A percentile compares a stretch with the other conserved stretches of the same genome.
These are phyloP conservation scores for Penicillium sp. DNA, from an alignment of 2,329 filamentous ascomycete species.

Conservation along the genomic window DNA sequence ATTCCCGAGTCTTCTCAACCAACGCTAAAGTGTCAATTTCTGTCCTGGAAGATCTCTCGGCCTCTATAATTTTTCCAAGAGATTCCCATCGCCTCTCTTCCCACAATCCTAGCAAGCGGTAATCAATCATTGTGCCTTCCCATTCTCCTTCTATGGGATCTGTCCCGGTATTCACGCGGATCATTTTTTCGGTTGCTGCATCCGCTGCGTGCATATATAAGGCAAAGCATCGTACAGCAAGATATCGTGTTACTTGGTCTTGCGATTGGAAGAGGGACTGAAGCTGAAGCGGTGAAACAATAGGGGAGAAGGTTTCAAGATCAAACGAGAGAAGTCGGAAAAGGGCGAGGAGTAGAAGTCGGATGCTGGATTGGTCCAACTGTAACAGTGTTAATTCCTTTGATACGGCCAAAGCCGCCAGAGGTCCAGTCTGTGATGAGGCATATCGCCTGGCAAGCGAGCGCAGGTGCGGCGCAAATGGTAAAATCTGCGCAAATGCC, in stretches of 20 bases:
- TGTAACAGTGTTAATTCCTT: slow-evolving; percentile 31
- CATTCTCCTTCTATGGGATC: slow-evolving; percentile 66
- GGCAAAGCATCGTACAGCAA: slow-evolving; percentile 79
- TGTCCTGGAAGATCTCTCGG: slow-evolving; percentile 24
- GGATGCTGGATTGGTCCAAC: slow-evolving; percentile 41
- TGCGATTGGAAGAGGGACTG: slow-evolving; percentile 64
- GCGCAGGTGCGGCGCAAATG: slow-evolving; percentile 76
- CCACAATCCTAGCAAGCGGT: slow-evolving; percentile 67
- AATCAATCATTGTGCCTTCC: slow-evolving; percentile 76
- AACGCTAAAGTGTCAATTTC: slow-evolving; percentile 23
- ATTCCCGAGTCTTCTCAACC: slow-evolving; percentile 30
- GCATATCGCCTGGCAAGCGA: slow-evolving; percentile 63
- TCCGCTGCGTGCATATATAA: slow-evolving; percentile 78
- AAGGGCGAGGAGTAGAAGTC: slow-evolving; percentile 61
- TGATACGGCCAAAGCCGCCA: slow-evolving; percentile 34
- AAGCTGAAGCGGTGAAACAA: slow-evolving; percentile 66
- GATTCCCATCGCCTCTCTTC: slow-evolving; percentile 58
- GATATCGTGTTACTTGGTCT: slow-evolving; percentile 66
- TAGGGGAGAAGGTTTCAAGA: slow-evolving; percentile 62
- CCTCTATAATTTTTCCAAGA: slow-evolving; percentile 31
- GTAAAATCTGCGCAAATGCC: slow-evolving; percentile 75
- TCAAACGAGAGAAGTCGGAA: slow-evolving; percentile 82
- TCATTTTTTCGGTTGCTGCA: slow-evolving; percentile 68
- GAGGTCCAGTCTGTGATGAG: slow-evolving; percentile 33
- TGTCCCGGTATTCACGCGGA: slow-evolving; percentile 64